Percentiles rank a stretch among this genome's conserved stretches.
phyloP scores from a whole-genome alignment of 192 early-diverging fungal genomes.

The Kappamyces sp. region DNA sequence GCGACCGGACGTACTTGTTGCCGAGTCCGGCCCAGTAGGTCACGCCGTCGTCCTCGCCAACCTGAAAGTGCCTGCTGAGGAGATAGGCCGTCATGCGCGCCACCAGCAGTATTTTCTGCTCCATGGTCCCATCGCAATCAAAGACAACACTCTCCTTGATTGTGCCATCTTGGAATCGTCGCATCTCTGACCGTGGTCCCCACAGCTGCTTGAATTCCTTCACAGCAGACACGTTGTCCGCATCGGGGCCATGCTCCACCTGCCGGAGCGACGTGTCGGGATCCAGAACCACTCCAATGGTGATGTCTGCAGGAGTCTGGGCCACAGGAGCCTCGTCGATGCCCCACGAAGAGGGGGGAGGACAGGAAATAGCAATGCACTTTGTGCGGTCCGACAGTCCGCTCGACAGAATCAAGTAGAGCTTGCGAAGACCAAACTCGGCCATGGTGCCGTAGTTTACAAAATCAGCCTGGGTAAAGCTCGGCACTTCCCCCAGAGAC shows the following conservation, averaged over 20 bases:
- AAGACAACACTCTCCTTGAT: conserved; percentile 89
- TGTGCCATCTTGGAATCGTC: conserved; percentile 90
- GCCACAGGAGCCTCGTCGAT: conserved; percentile 6
- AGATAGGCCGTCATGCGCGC: conserved; percentile 74
- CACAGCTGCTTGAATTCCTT: conserved; percentile 72
- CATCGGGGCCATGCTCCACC: conserved; percentile 82
- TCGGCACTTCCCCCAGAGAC: conserved; percentile 15
- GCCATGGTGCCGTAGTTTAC: conserved; percentile 35
- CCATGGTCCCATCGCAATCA: conserved; percentile 46
- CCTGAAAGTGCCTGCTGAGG: conserved; percentile 64
- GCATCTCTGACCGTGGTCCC: conserved; percentile 84
- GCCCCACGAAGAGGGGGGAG: conserved; percentile 6
- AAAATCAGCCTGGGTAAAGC: conserved; percentile 24
- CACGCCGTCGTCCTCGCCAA: conserved; percentile 31
- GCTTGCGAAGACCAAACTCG: conserved; percentile 22
- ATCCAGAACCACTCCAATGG: conserved; percentile 69
- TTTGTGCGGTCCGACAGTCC: conserved; percentile 34
- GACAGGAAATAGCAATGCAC: conserved; percentile 19
- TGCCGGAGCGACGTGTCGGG: conserved; percentile 58
- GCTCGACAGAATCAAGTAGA: conserved; percentile 30
- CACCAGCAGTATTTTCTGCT: conserved; percentile 66
- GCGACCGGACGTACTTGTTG: conserved; percentile 53
- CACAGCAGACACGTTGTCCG: conserved; percentile 57
- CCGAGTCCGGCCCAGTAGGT: conserved; percentile 65
- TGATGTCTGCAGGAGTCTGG: conserved; percentile 10